Percentiles rank a stretch among this genome's conserved stretches.
Evolutionary conservation across 2,329 filamentous ascomycete species (phyloP).

Genomic region (Zymoseptoria ardabiliae): DNA sequence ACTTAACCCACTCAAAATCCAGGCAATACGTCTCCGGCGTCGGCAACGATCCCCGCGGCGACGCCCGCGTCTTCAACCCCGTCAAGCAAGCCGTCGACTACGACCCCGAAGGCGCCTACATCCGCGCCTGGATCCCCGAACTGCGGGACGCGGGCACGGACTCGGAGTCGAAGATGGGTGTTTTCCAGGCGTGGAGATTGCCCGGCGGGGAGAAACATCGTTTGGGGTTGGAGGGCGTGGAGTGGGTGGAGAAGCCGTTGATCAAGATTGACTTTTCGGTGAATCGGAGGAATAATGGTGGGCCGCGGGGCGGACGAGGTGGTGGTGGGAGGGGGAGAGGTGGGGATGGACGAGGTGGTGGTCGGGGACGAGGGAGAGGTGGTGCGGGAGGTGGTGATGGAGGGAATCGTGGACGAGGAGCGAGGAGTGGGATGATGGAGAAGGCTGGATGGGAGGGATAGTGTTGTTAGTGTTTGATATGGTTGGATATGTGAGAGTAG

Average conservation of each 20-base stretch:
- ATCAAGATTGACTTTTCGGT: slow-evolving; percentile 58
- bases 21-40: slow-evolving; percentile 79
- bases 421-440: slow-evolving; percentile 12
- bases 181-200: slow-evolving; percentile 67
- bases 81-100: slow-evolving; percentile 76
- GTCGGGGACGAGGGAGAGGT: slow-evolving; percentile 2
- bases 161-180: slow-evolving; percentile 42
- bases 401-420: slow-evolving; percentile 6
- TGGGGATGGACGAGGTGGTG: slow-evolving; percentile 16
- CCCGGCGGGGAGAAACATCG: slow-evolving; percentile 50
- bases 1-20: neutral
- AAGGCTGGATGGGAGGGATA: slow-evolving; percentile 8
- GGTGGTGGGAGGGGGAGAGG: slow-evolving; percentile 20
- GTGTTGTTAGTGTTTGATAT: too few species aligned
- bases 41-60: slow-evolving; percentile 67
- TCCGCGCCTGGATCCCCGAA: slow-evolving; percentile 67
- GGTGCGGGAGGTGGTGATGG: slow-evolving; percentile 3
- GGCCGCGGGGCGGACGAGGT: slow-evolving; percentile 29
- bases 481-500: too few species aligned
- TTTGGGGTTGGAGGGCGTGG: slow-evolving; percentile 49
- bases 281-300: slow-evolving; percentile 35
- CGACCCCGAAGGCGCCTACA: slow-evolving; percentile 61
- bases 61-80: slow-evolving; percentile 70
- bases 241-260: slow-evolving; percentile 62
- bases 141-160: slow-evolving; percentile 33